Evolutionary conservation across 139 green algal genomes (phyloP).

Genomic region (Desmodesmus armatus): DNA sequence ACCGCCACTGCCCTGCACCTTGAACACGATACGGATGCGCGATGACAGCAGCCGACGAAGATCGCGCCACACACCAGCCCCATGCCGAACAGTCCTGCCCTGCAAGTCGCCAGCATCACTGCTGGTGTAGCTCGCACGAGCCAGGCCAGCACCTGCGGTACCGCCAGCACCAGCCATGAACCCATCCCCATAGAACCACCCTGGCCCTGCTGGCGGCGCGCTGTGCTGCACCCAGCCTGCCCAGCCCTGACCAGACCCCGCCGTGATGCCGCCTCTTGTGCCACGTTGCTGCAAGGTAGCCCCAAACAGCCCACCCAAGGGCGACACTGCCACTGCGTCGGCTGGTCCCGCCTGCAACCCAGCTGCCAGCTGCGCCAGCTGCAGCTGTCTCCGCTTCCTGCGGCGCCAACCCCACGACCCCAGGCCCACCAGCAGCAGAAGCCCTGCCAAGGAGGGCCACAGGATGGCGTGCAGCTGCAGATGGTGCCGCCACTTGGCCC

Average conservation of each 20-base stretch:
- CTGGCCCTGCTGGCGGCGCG: not conserved
- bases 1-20: not conserved
- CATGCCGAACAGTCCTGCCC: not conserved
- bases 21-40: not conserved
- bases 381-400: conserved; percentile 1
- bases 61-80: not conserved
- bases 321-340: not conserved
- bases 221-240: not conserved
- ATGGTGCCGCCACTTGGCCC: too few relatives aligned
- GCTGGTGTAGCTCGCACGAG: not conserved
- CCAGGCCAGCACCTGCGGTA: not conserved
- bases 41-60: not conserved
- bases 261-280: not conserved
- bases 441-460: conserved; percentile 31
- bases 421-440: not conserved
- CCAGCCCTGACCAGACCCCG: not conserved
- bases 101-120: not conserved
- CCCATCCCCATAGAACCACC: not conserved
- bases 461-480: conserved; percentile 39
- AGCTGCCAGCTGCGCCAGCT: conserved; percentile 9
- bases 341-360: not conserved
- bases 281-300: not conserved
- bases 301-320: not conserved
- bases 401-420: conserved; percentile 11
- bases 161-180: not conserved